These are phyloP conservation scores for Mimosa bimucronata DNA, from an alignment of 306 rosid species.

Conservation along the genomic window DNA sequence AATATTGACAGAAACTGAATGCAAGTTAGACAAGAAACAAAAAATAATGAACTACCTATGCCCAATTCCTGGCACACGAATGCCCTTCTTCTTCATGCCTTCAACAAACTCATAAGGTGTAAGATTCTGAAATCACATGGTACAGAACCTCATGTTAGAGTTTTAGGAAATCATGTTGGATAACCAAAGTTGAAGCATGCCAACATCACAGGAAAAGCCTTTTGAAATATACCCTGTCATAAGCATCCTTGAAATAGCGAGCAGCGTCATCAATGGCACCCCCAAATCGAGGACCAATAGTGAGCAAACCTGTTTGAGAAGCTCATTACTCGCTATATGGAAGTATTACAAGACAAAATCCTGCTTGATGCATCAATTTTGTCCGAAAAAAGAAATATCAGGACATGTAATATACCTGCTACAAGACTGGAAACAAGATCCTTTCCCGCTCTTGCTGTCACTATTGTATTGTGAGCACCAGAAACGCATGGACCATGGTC, in stretches of 20 bases:
- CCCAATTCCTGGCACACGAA: slow-evolving; percentile 94
- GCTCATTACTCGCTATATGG: slow-evolving; percentile 26
- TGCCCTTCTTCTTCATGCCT: slow-evolving; percentile 85
- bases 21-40: neutral
- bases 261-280: slow-evolving; percentile 93
- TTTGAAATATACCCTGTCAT: slow-evolving; percentile 55
- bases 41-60: slow-evolving; percentile 57
- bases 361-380: slow-evolving; percentile 11
- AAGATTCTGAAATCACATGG: slow-evolving; percentile 57
- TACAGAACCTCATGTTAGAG: slow-evolving; percentile 5
- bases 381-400: slow-evolving; percentile 6
- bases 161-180: neutral
- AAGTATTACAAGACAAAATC: slow-evolving; percentile 25
- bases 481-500: slow-evolving; percentile 97
- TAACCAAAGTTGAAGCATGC: slow-evolving; percentile 8
- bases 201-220: slow-evolving; percentile 23
- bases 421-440: slow-evolving; percentile 88
- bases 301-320: slow-evolving; percentile 78
- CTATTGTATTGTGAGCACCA: slow-evolving; percentile 91
- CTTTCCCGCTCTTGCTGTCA: slow-evolving; percentile 92
- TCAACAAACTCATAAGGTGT: slow-evolving; percentile 85
- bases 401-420: slow-evolving; percentile 55
- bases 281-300: slow-evolving; percentile 93
- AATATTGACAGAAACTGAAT: neutral
- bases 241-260: slow-evolving; percentile 88